Base-by-base conservation (phyloP, 2,329 filamentous ascomycete species). In the Pestalotiopsis fici region DNA sequence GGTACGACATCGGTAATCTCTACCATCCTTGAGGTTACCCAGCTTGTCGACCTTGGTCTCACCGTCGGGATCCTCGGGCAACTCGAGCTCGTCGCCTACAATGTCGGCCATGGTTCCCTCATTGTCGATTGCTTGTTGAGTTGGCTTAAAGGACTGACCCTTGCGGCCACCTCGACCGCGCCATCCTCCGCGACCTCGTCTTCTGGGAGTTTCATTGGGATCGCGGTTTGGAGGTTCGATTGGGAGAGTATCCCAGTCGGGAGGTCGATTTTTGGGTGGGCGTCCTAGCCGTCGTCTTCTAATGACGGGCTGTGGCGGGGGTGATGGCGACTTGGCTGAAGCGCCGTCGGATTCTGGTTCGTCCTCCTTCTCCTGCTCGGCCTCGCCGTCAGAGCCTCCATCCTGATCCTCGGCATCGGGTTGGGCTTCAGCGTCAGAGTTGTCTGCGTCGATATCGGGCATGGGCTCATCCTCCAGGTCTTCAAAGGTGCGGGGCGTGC, bases 1-100 rank as follows among this genome's bases (percentile, higher is more conserved):
- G 1, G 95, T 97, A 69, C 96, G 92, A 76, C 97, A 97, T 31
- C 96, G 91, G 79, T 99, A 99, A 75, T 98, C 94, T 73, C 96
- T 89, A 4, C 91, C 95, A 31, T 89, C 96, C 70, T 90, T 86
- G 3, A 99, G 87, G 74, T 93, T 90, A 35, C 96, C 96, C 73
- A 92, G 81, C 82, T 95, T 95, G 81, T 98, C 93, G 9, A 99
- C 95, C 83, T 98, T 99, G 71, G 89, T 89, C 81, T 98, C 95
- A 72, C 96, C 96, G 76, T 95, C 94, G 1, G 90, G 81, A 74
- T 98, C 95, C 71, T 95, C 92, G 0, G 95, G 93, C 57, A 99
- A 85, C 39, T 91, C 92, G 57, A 97, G 93, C 82, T 99, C 96
- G 75, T 99, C 96, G 76, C 97, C 88, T 68, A 94, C 87, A 67